Evolutionary conservation across 768 basidiomycete genomes (phyloP), one percentile per base, ranked within the genome.

Genomic region (Boletus tomentosulus): DNA sequence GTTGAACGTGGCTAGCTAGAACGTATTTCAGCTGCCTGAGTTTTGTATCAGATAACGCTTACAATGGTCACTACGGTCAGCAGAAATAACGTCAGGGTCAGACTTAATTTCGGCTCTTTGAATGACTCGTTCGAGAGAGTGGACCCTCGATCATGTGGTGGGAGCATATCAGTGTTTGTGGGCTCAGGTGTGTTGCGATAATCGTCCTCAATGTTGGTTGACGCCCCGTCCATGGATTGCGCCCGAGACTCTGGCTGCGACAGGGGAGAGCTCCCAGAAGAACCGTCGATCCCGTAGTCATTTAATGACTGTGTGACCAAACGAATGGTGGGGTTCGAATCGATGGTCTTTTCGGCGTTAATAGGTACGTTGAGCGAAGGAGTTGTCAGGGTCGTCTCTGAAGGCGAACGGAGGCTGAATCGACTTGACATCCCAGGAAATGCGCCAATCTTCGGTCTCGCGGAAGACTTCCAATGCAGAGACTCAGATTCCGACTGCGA

Each of bases 31-130:
- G 56, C 52, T 13, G 48, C 13, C 3, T 9, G 22, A 19, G 30
- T 41, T 6, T 27, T 44, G 37, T 30, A 50, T 19, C 16, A 48
- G 43, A 39, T 50, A 37, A 37, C 13, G 73, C 82, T 63, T 61
- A 89, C 87, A 28, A 81, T 77, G 0, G 89, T 88, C 31, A 89
- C 84, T 4, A 73, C 45, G 7, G 78, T 68, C 48, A 92, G 66
- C 22, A 88, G 60, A 13, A 77, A 57, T 10, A 87, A 59, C 2
- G 82, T 84, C 61, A 88, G 66, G 30, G 75, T 71, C 67, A 82
- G 71, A 62, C 84, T 87, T 60, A 90, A 61, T 59, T 75, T 73
- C 3, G 87, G 85, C 50, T 76, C 73, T 63, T 84, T 77, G 45
- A 66, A 70, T 2, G 65, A 60, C 33, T 57, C 37, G 46, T 30